These are phyloP conservation scores for Thoreauomyces humboldtii DNA, from an alignment of 192 early-diverging fungal species.

Conservation along the genomic window DNA sequence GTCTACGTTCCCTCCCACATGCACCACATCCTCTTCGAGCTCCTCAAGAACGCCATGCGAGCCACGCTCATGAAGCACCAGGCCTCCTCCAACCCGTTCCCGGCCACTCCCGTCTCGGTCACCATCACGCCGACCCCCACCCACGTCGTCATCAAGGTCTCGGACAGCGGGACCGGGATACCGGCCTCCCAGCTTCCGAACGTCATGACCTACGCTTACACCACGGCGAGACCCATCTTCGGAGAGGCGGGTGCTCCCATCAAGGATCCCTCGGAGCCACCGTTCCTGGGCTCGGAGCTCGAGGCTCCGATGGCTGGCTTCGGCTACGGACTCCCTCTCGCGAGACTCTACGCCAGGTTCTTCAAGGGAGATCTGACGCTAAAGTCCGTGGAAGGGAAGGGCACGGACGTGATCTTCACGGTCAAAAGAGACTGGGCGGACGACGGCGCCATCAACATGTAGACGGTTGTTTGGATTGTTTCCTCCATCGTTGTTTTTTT, in stretches of 20 bases:
- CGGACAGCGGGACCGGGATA: conserved; percentile 90
- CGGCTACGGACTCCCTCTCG: conserved; percentile 91
- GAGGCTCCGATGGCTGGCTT: conserved; percentile 66
- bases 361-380: conserved; percentile 92
- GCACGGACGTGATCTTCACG: conserved; percentile 85
- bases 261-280: neutral
- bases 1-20: conserved; percentile 92
- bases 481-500: no score
- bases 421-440: conserved; percentile 8
- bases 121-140: conserved; percentile 55
- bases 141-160: conserved; percentile 83
- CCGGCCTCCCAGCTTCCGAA: conserved; percentile 75
- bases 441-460: no score
- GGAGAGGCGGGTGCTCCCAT: neutral
- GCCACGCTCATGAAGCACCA: conserved; percentile 72
- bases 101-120: conserved; percentile 59
- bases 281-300: conserved; percentile 1
- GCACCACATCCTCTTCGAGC: conserved; percentile 95
- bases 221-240: conserved; percentile 45
- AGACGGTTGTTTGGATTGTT: no score
- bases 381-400: conserved; percentile 82
- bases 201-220: conserved; percentile 88
- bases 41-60: conserved; percentile 94
- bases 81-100: neutral
- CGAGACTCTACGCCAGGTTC: conserved; percentile 82